Base-by-base conservation (phyloP, 129 eudicot species). In the Tagetes erecta region DNA sequence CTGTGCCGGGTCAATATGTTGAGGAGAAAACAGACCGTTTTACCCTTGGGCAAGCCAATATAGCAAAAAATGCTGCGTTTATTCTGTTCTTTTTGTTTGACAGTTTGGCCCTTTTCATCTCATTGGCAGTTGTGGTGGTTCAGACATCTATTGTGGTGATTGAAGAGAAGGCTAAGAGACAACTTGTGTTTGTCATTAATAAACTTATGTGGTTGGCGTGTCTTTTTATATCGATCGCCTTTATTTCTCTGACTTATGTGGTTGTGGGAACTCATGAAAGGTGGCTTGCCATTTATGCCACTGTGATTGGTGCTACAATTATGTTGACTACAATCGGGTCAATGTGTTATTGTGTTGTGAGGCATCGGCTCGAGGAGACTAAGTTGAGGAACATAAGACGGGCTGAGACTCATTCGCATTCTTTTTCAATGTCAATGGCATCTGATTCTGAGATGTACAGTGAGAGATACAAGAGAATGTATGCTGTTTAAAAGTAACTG, bases 141-240 rank as follows among this genome's bases (percentile, higher is more conserved):
- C 98, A 92, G 69, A 92, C 96, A 1, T 92, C 96, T 0, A 74
- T 92, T 50, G 98, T 92, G 65, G 98, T 92, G 76, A 86, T 92
- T 3, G 96, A 92, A 78, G 92, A 87, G 59, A 89, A 87, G 77
- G 90, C 89, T 4, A 92, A 92, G 71, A 83, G 76, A 55, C 94
- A 89, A 71, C 95, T 92, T 68, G 60, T 92, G 90, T 89, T 87
- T 80, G 96, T 87, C 31, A 92, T 92, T 30, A 92, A 92, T 84
- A 92, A 89, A 76, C 87, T 92, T 20, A 92, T 92, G 98, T 92
- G 98, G 98, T 67, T 77, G 57, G 98, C 98, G 0, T 92, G 98
- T 34, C 83, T 92, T 8, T 87, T 77, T 77, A 92, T 92, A 63
- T 92, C 98, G 5, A 50, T 92, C 8, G 82, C 98, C 3, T 92